These are phyloP conservation scores for Halophytophthora batemanensis DNA, from an alignment of 352 stramenopile genomes.

Conservation along the genomic window DNA sequence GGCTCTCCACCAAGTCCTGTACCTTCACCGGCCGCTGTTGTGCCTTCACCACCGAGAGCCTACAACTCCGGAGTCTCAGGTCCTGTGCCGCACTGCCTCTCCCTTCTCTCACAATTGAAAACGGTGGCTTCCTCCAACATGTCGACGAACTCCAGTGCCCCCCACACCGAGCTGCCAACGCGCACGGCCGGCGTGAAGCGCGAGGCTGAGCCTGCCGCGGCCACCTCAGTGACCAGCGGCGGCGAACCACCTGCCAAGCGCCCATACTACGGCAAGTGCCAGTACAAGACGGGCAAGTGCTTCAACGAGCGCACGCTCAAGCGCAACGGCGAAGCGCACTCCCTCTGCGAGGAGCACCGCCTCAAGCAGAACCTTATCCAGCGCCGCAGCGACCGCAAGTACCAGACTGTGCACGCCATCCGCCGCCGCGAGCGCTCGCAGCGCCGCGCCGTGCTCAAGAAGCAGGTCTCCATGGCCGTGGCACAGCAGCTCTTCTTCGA, in stretches of 20 bases:
- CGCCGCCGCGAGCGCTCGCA: constrained; percentile 76
- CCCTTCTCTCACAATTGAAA: constrained; percentile 27
- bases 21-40: constrained; percentile 9
- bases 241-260: constrained; percentile 18
- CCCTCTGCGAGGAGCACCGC: constrained; percentile 81
- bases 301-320: constrained; percentile 86
- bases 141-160: constrained; percentile 2
- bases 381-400: constrained; percentile 81
- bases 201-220: constrained; percentile 5
- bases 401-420: constrained; percentile 81
- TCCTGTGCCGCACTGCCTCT: constrained; percentile 18
- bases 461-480: constrained; percentile 77
- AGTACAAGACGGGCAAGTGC: constrained; percentile 89
- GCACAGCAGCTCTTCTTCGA: constrained; percentile 79
- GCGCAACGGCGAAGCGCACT: constrained; percentile 79
- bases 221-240: background rate
- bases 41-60: constrained; percentile 1
- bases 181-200: constrained; percentile 16
- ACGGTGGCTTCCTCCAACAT: constrained; percentile 30
- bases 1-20: constrained; percentile 4
- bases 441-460: constrained; percentile 73
- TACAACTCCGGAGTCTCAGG: too few species aligned
- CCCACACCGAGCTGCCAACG: constrained; percentile 4
- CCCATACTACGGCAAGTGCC: constrained; percentile 72
- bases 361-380: constrained; percentile 86